phyloP scores from a whole-genome alignment of 1,284 basidiomycete species.

The Blastosporella zonata region DNA sequence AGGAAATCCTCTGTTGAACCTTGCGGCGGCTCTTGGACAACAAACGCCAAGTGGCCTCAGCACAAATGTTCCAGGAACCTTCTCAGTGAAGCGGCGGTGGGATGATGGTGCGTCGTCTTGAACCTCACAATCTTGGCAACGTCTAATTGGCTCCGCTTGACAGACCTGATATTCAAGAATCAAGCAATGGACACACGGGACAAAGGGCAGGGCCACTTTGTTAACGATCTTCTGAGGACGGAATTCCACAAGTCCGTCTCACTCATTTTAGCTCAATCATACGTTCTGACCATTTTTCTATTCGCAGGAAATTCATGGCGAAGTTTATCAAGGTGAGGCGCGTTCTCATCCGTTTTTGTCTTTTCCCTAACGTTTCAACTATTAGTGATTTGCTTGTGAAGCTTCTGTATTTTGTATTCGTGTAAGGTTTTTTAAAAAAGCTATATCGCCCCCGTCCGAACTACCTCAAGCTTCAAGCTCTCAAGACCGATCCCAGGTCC shows the following conservation, averaged over 20 bases:
- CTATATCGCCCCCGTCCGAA: constrained; percentile 1
- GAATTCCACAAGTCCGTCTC: constrained; percentile 85
- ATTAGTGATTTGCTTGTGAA: constrained; percentile 7
- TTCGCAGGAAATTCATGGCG: constrained; percentile 69
- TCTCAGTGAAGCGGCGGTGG: constrained; percentile 92
- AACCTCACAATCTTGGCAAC: background rate
- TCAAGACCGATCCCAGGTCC: constrained; percentile 48
- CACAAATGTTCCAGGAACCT: constrained; percentile 77
- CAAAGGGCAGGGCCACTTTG: constrained; percentile 77
- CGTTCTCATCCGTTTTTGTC: background rate
- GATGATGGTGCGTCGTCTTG: constrained; percentile 73
- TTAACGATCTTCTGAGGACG: constrained; percentile 89
- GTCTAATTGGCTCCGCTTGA: constrained; percentile 1
- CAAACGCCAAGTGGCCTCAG: constrained; percentile 59
- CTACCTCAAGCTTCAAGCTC: background rate
- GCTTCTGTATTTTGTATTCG: constrained; percentile 14
- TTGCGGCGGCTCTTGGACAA: constrained; percentile 83
- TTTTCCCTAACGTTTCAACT: background rate
- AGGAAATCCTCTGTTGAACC: constrained; percentile 83
- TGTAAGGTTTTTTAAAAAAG: constrained; percentile 11
- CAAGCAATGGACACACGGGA: constrained; percentile 73
- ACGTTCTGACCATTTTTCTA: constrained; percentile 11
- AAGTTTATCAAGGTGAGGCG: constrained; percentile 69
- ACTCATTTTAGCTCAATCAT: constrained; percentile 1
- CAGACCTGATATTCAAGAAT: constrained; percentile 96